Evolutionary conservation across 345 rosid genomes (phyloP), one percentile per base, ranked within the genome.

Genomic region (Salix dunnii): DNA sequence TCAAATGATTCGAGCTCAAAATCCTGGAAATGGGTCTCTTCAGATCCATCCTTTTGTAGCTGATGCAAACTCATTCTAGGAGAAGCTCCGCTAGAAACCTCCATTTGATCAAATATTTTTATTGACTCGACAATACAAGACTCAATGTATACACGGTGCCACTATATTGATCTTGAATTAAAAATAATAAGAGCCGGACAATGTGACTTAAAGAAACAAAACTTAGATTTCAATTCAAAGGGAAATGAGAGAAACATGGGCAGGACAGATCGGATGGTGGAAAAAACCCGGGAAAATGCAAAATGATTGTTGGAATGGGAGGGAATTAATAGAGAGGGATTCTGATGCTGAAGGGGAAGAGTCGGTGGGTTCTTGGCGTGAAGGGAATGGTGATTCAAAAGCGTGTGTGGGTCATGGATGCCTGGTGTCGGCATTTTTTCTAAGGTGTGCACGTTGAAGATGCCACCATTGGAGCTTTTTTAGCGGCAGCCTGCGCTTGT

Each of bases 1-100:
- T 80, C 53, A 33, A 84, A 71, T 64, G 84, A 70, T 67, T 87
- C 91, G 23, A 82, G 36, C 80, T 87, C 91, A 58, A 87, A 73
- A 75, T 53, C 77, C 40, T 53, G 80, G 70, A 79, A 74, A 48
- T 78, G 78, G 84, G 88, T 73, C 8, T 75, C 86, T 70, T 74
- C 78, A 65, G 85, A 81, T 69, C 83, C 90, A 74, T 76, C 80
- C 33, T 71, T 71, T 63, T 79, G 79, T 25, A 70, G 71, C 28
- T 53, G 85, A 84, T 84, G 79, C 72, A 76, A 74, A 30, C 83
- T 79, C 75, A 69, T 53, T 67, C 85, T 67, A 13, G 87, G 85
- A 49, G 89, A 82, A 77, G 65, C 48, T 66, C 66, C 84, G 18
- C 77, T 65, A 51, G 86, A 76, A 66, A 79, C 67, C 66, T 84